phyloP scores from a whole-genome alignment of 345 rosid genomes.

The Psidium friedrichsthalianum region DNA sequence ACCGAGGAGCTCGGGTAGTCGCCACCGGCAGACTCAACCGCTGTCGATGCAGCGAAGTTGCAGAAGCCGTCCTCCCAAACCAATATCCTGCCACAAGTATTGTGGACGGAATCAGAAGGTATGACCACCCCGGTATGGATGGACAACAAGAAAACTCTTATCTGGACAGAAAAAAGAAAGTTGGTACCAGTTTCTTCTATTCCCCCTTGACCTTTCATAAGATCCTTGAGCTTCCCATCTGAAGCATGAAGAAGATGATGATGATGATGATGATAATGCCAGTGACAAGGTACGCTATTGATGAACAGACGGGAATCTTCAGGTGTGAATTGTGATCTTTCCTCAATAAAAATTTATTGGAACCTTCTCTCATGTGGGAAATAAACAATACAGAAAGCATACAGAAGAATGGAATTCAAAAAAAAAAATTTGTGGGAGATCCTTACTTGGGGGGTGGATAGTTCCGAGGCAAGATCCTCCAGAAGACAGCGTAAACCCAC shows the following conservation, averaged over 20 bases:
- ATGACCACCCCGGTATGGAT: neutral
- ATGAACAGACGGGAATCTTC: neutral
- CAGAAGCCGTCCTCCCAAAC: conserved; percentile 99
- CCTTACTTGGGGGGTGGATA: conserved; percentile 98
- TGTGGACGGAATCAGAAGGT: neutral
- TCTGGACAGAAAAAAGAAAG: neutral
- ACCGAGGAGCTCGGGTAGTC: conserved; percentile 16
- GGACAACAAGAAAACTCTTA: neutral
- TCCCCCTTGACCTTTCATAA: conserved; percentile 94
- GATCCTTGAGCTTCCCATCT: conserved; percentile 98
- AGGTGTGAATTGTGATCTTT: neutral
- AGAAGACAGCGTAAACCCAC: conserved; percentile 99
- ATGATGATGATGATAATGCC: neutral
- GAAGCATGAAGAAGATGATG: neutral
- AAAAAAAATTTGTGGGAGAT: neutral
- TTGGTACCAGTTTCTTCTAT: conserved; percentile 86
- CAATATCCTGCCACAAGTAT: conserved; percentile 53
- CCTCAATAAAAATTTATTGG: neutral
- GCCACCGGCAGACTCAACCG: conserved; percentile 22
- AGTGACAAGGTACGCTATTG: neutral
- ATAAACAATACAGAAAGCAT: neutral
- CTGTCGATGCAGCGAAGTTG: conserved; percentile 77
- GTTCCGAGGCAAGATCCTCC: conserved; percentile 98
- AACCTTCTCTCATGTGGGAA: neutral
- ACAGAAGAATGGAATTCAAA: neutral